Evolutionary conservation across 148 eudicot genomes (phyloP).

Genomic region (Fallopia convolvulus): DNA sequence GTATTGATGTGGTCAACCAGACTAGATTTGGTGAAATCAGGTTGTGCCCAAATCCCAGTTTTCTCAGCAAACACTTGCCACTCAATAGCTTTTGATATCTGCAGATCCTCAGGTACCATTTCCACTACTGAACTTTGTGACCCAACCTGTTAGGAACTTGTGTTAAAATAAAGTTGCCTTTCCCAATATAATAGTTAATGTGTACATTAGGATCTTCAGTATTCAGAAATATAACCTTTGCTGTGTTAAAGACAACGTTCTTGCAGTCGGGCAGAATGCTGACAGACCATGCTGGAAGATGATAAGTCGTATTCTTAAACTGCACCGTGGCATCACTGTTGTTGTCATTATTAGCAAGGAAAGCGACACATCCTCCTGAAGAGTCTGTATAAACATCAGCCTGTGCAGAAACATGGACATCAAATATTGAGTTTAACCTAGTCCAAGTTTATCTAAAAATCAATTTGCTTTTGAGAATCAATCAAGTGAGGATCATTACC

Average conservation of each 20-base stretch:
- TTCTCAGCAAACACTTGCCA: conserved; percentile 81
- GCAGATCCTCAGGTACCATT: conserved; percentile 65
- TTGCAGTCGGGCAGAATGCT: conserved; percentile 97
- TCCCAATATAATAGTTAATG: not conserved
- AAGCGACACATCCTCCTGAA: conserved; percentile 76
- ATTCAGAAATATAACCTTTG: conserved; percentile 53
- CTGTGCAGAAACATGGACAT: conserved; percentile 24
- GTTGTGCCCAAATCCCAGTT: conserved; percentile 69
- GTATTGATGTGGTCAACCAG: conserved; percentile 92
- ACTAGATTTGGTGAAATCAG: conserved; percentile 58
- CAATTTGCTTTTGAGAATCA: not conserved
- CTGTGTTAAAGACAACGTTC: conserved; percentile 78
- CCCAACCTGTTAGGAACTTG: conserved; percentile 46
- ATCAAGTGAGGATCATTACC: conserved; percentile 27
- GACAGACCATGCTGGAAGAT: conserved; percentile 98
- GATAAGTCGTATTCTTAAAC: conserved; percentile 61
- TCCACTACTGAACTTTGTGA: conserved; percentile 61
- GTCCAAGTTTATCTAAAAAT: not conserved
- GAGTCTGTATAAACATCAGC: conserved; percentile 61
- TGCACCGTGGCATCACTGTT: conserved; percentile 55
- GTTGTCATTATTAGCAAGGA: conserved; percentile 77
- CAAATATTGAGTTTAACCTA: not conserved
- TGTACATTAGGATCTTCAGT: not conserved
- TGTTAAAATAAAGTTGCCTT: not conserved
- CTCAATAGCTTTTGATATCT: conserved; percentile 44